Base-by-base conservation (phyloP, 2,329 filamentous ascomycete genomes). In the Endocalyx cinctus region DNA sequence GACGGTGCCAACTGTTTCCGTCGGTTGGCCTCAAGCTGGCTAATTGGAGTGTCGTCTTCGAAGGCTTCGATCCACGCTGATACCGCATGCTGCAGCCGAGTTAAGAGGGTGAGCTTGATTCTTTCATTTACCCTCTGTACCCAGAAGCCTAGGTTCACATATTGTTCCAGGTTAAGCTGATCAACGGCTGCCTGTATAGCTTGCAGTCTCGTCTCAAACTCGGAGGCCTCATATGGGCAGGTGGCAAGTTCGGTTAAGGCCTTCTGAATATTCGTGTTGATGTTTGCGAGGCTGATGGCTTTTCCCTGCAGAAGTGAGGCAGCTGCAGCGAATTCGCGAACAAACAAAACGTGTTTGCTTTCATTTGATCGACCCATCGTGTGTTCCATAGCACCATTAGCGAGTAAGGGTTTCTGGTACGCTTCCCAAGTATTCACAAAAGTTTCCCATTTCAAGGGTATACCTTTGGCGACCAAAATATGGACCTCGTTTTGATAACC, bases 391-490 rank as follows among this genome's bases (percentile, higher is more conserved):
- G 69, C 60, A 35, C 73, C 74, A 47, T 77, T 78, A 14, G 77
- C 64, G 25, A 77, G 62, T 34, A 77, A 72, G 4, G 72, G 43
- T 59, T 68, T 84, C 43, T 89, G 78, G 47, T 89, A 89, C 19
- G 96, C 72, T 57, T 98, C 92, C 58, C 96, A 96, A 2, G 88
- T 89, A 58, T 96, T 90, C 33, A 98, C 87, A 50, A 99, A 97
- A 0, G 92, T 95, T 54, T 98, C 92, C 92, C 92, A 99, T 51
- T 88, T 82, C 17, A 98, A 66, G 2, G 87, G 87, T 18, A 97
- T 76, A 38, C 94, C 92, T 60, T 94, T 96, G 14, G 74, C 72
- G 40, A 98, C 81, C 41, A 95, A 73, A 27, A 69, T 67, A 52
- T 95, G 89, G 1, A 92, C 87, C 41, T 96, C 87, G 45, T 94